Evolutionary conservation across 208 protist genomes (phyloP).

Genomic region (Wallacemonas collosoma): DNA sequence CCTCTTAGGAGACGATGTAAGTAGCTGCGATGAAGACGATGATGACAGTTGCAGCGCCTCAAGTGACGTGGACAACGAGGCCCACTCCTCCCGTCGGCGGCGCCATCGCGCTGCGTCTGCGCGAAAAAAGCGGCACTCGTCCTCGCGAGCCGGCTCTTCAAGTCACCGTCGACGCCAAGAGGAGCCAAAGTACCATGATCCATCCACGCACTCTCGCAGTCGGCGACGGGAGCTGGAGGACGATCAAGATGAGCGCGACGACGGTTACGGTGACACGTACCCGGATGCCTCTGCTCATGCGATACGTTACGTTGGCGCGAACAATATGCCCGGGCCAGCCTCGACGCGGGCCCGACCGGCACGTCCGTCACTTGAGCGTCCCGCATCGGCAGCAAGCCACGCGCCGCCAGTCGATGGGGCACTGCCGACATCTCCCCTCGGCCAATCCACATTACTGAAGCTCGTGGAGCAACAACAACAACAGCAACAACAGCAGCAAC

Average conservation of each 20-base stretch:
- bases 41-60: not conserved
- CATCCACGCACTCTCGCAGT: not conserved
- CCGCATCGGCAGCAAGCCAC: not conserved
- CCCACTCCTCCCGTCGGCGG: too few species aligned
- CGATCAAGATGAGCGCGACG: not conserved
- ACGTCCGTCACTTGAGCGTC: not conserved
- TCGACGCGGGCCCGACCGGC: not conserved
- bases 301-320: conserved; percentile 12
- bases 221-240: not conserved
- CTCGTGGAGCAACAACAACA: conserved; percentile 12
- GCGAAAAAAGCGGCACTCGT: too few species aligned
- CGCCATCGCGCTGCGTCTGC: too few species aligned
- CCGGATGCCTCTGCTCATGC: not conserved
- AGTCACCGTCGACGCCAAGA: not conserved
- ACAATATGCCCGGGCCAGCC: not conserved
- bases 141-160: too few species aligned
- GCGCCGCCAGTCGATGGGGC: not conserved
- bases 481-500: not conserved
- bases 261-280: not conserved
- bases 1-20: not conserved
- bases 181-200: not conserved
- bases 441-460: conserved; percentile 16
- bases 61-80: too few species aligned
- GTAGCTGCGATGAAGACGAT: not conserved
- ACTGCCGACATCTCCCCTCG: not conserved